A percentile compares a stretch with the other conserved stretches of the same genome.
Conservation (phyloP, 495 filamentous ascomycete genomes). For the Pyronema omphalodes region DNA sequence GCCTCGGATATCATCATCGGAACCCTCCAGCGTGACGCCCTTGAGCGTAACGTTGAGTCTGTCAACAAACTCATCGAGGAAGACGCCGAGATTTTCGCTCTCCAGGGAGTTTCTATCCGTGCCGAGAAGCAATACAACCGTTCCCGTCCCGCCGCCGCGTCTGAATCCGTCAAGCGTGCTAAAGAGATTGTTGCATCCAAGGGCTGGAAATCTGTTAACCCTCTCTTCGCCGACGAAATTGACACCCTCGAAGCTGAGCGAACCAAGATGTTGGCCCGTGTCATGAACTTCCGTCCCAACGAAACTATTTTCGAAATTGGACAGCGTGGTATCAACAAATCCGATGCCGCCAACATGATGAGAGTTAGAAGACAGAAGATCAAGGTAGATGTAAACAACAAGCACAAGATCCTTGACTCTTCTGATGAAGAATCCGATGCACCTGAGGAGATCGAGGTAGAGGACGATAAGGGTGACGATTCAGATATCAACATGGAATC, state of each 20-base stretch:
- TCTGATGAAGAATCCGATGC: conserved; percentile 18
- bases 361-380: conserved; percentile 46
- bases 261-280: conserved; percentile 64
- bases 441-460: conserved; percentile 8
- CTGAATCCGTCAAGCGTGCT: conserved; percentile 67
- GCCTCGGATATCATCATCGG: conserved; percentile 68
- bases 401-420: conserved; percentile 10
- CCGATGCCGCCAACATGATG: conserved; percentile 64
- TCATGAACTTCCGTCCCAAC: conserved; percentile 68
- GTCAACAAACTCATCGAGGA: conserved; percentile 58
- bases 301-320: conserved; percentile 94
- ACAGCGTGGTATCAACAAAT: conserved; percentile 42
- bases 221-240: conserved; percentile 52
- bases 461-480: conserved; percentile 28
- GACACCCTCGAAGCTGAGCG: conserved; percentile 48
- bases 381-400: conserved; percentile 25
- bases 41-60: conserved; percentile 61
- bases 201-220: conserved; percentile 50
- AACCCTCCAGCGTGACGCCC: conserved; percentile 42
- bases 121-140: conserved; percentile 83
- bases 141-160: conserved; percentile 73
- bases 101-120: conserved; percentile 58
- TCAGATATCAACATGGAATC: conserved; percentile 42
- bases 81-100: conserved; percentile 47
- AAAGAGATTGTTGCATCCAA: conserved; percentile 52